phyloP scores from a whole-genome alignment of 2,329 filamentous ascomycete genomes.

The Xylariaceae sp. region DNA sequence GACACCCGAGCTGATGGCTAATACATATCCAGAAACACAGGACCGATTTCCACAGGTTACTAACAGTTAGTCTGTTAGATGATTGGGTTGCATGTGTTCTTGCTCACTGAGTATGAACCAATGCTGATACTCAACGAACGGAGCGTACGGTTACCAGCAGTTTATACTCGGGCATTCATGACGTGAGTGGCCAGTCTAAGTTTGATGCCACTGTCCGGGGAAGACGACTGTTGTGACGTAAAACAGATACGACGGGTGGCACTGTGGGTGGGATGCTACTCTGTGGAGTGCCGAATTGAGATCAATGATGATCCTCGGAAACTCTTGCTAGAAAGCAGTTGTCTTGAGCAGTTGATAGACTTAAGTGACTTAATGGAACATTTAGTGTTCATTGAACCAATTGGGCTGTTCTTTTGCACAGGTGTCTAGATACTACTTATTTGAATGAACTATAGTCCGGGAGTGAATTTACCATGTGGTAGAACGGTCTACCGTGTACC shows the following conservation, averaged over 20 bases:
- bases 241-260: neutral
- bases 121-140: neutral
- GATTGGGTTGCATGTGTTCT: too few species aligned
- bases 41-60: too few species aligned
- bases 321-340: too few species aligned
- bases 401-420: too few species aligned
- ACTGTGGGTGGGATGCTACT: neutral
- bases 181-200: neutral
- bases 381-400: too few species aligned
- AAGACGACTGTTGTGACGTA: slow-evolving; percentile 3
- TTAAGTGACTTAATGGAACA: too few species aligned
- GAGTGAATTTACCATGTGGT: neutral
- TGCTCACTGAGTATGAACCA: neutral
- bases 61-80: too few species aligned
- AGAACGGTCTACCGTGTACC: neutral
- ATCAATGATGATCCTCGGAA: neutral
- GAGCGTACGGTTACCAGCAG: neutral
- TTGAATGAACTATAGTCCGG: slow-evolving; percentile 7
- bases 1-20: too few species aligned
- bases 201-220: slow-evolving; percentile 6
- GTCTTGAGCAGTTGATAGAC: too few species aligned
- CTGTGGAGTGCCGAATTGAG: neutral
- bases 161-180: neutral
- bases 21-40: too few species aligned
- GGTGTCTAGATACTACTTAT: neutral